Evolutionary conservation across 148 eudicot genomes (phyloP).

Genomic region (Vaccinium vitisidaea): DNA sequence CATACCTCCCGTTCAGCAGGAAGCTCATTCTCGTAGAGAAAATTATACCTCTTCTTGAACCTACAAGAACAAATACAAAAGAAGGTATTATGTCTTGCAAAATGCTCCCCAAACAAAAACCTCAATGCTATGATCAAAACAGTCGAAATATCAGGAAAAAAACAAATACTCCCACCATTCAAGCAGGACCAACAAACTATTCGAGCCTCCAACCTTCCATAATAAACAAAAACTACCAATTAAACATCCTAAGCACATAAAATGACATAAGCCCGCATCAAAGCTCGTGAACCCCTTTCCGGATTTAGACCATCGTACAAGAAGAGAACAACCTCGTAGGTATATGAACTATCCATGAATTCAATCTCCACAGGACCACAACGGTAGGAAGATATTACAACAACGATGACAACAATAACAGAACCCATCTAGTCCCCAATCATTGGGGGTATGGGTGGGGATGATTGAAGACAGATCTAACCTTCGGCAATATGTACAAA

Average conservation of each 20-base stretch:
- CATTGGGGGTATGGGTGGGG: too few relatives aligned
- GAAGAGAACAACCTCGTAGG: not conserved
- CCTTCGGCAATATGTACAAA: too few relatives aligned
- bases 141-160: not conserved
- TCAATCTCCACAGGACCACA: not conserved
- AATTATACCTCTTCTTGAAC: conserved; percentile 83
- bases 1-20: conserved; percentile 83
- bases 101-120: not conserved
- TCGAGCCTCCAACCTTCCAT: not conserved
- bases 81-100: not conserved
- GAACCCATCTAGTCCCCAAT: too few relatives aligned
- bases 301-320: not conserved
- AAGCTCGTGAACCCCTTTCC: not conserved
- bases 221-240: not conserved
- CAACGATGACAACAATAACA: too few relatives aligned
- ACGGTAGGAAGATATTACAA: not conserved
- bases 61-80: conserved; percentile 33
- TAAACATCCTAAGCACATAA: not conserved
- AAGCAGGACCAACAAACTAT: not conserved
- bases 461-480: too few relatives aligned
- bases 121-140: not conserved
- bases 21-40: conserved; percentile 60
- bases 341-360: not conserved
- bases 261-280: not conserved
- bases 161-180: not conserved